Conservation (phyloP, 2,329 filamentous ascomycete species). For the Diaporthe australafricana region DNA sequence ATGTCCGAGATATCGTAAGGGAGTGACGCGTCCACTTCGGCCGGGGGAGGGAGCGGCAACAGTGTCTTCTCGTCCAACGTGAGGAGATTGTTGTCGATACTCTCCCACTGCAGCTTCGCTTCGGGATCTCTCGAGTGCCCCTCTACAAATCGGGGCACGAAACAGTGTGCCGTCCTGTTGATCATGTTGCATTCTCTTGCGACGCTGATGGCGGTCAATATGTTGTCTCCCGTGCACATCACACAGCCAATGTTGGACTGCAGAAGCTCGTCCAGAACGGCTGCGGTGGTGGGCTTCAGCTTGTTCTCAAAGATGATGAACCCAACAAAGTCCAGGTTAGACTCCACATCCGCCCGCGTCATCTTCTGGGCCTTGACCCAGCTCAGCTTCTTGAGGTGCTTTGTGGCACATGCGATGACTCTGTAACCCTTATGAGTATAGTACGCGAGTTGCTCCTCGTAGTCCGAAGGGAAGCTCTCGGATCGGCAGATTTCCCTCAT, state of each 20-base stretch:
- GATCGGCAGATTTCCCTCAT: slow-evolving; percentile 93
- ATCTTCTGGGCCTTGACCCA: slow-evolving; percentile 97
- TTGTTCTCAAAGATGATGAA: slow-evolving; percentile 99
- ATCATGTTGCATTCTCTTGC: slow-evolving; percentile 90
- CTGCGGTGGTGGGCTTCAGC: slow-evolving; percentile 86
- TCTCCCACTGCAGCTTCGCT: slow-evolving; percentile 87
- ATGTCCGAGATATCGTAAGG: slow-evolving; percentile 87
- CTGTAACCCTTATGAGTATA: slow-evolving; percentile 97
- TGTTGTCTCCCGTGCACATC: slow-evolving; percentile 99
- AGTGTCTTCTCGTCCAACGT: slow-evolving; percentile 84
- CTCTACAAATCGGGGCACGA: slow-evolving; percentile 88
- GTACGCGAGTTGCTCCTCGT: slow-evolving; percentile 86
- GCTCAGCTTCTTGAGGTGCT: slow-evolving; percentile 86
- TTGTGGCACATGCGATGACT: slow-evolving; percentile 94
- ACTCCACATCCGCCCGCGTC: slow-evolving; percentile 87
- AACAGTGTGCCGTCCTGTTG: slow-evolving; percentile 85
- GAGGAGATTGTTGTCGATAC: slow-evolving; percentile 87
- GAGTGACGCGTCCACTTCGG: slow-evolving; percentile 81
- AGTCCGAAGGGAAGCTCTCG: slow-evolving; percentile 87
- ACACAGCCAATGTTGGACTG: slow-evolving; percentile 87
- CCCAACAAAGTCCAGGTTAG: slow-evolving; percentile 85
- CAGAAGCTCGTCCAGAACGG: slow-evolving; percentile 83
- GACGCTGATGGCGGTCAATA: slow-evolving; percentile 95
- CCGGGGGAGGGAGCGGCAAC: slow-evolving; percentile 76
- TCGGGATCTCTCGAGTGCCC: slow-evolving; percentile 81